Evolutionary conservation across 177 flowering plant genomes (phyloP), one percentile per base, ranked within the genome.

Genomic region (Vitis hybrid): DNA sequence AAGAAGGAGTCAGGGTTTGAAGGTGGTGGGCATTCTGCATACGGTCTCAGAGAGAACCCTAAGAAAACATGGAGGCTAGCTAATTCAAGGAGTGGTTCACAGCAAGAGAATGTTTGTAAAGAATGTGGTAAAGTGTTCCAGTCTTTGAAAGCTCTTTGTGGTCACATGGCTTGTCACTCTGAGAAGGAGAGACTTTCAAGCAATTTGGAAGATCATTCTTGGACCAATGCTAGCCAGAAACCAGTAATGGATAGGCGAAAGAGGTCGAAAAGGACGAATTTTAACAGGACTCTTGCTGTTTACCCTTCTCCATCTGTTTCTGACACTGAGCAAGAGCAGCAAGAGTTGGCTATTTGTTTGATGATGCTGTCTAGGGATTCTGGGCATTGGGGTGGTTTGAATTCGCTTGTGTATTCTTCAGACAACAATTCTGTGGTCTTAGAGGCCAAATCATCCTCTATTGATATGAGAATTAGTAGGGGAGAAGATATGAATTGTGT

Each of bases 111-210:
- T 66, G n/a, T 82, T 4, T 91, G 97, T 66, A 85, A 76, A 71
- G 86, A 90, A 81, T 88, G 97, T 81, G 97, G 97, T 10, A 86
- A 87, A 78, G 89, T 77, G 63, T 88, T 90, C 76, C 85, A 80
- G 14, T 86, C 96, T 3, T 55, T 79, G 77, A 84, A 88, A 77
- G 95, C 98, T 74, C 76, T 91, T 14, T 87, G 90, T 78, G 94
- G 97, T 58, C 98, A 93, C 73, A 88, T 87, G 92, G 83, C 84
- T 71, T 82, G 84, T 71, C 95, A 89, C 61, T 76, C 88, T 2
- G 80, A 78, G 50, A 80, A 74, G 31, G 83, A 79, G 9, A 79
- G 67, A 63, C 50, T 39, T 3, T 50, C 34, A 7, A 55, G 53
- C 45, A 49, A 60, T 69, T 66, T 73, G 50, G 72, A 78, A 20